Percentiles rank a stretch among this genome's conserved stretches.
phyloP scores from a whole-genome alignment of 2,329 filamentous ascomycete genomes.

The Nakataea oryzae region DNA sequence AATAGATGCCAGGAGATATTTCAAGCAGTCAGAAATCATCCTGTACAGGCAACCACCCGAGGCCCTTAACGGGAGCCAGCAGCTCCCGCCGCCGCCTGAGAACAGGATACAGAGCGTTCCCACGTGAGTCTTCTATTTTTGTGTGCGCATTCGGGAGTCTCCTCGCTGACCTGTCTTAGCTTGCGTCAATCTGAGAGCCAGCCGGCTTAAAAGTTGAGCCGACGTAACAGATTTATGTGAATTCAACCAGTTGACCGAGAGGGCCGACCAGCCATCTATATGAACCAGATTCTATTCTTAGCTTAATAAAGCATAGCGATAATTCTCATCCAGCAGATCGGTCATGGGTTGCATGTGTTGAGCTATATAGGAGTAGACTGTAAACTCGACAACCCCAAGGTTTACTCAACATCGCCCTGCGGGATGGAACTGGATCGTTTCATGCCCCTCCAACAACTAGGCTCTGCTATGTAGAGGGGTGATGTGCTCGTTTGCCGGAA shows the following conservation, averaged over 20 bases:
- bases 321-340: background rate
- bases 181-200: background rate
- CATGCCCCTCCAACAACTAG: too few relatives aligned
- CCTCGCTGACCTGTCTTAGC: too few relatives aligned
- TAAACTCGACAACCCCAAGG: too few relatives aligned
- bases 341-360: too few relatives aligned
- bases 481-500: too few relatives aligned
- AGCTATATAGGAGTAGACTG: too few relatives aligned
- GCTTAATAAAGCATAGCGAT: background rate
- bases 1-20: constrained; percentile 86
- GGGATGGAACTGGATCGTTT: too few relatives aligned
- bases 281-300: background rate
- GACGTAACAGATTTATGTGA: background rate
- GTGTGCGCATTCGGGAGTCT: background rate
- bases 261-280: background rate
- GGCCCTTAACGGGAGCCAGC: constrained; percentile 26
- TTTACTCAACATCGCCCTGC: too few relatives aligned
- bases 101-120: constrained; percentile 33
- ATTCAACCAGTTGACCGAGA: background rate
- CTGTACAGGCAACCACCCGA: constrained; percentile 76
- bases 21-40: constrained; percentile 98
- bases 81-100: constrained; percentile 29
- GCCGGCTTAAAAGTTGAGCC: background rate
- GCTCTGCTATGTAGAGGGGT: too few relatives aligned
- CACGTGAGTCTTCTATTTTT: constrained; percentile 5